These are phyloP conservation scores for Penicillium sp. DNA, from an alignment of 2,329 filamentous ascomycete genomes.

Conservation along the genomic window DNA sequence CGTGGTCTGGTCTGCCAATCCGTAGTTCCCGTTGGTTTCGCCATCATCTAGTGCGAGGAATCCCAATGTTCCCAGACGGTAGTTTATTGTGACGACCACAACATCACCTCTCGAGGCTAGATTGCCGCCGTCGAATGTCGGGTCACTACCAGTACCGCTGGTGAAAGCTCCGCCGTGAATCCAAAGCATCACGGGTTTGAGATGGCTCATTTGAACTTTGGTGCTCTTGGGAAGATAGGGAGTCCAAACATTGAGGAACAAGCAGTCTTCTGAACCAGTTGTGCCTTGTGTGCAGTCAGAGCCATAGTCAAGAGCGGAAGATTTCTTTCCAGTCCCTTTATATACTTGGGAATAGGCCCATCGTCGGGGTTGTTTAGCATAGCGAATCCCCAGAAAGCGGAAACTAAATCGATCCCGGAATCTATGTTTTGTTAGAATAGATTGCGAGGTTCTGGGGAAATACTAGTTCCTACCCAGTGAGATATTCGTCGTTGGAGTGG, in stretches of 20 bases:
- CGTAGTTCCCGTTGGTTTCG: conserved; percentile 55
- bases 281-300: conserved; percentile 45
- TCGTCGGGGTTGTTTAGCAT: conserved; percentile 43
- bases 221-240: conserved; percentile 44
- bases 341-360: conserved; percentile 52
- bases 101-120: conserved; percentile 60
- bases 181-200: conserved; percentile 53
- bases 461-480: conserved; percentile 17
- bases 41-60: conserved; percentile 60
- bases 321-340: conserved; percentile 47
- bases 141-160: conserved; percentile 44
- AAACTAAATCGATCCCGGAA: conserved; percentile 56
- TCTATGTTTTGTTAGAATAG: conserved; percentile 21
- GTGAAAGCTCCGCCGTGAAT: conserved; percentile 60
- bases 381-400: conserved; percentile 50
- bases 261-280: conserved; percentile 48
- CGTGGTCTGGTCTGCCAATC: conserved; percentile 53
- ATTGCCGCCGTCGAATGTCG: conserved; percentile 53
- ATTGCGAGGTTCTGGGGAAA: too few relatives aligned
- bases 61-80: conserved; percentile 58
- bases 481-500: conserved; percentile 18
- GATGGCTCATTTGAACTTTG: conserved; percentile 34
- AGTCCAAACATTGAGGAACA: conserved; percentile 46
- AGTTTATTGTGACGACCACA: conserved; percentile 61
- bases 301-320: conserved; percentile 41